A percentile compares a stretch with the other conserved stretches of the same genome.
phyloP scores from a whole-genome alignment of 257 asterid genomes.

The Parsonsia alboflavescens region DNA sequence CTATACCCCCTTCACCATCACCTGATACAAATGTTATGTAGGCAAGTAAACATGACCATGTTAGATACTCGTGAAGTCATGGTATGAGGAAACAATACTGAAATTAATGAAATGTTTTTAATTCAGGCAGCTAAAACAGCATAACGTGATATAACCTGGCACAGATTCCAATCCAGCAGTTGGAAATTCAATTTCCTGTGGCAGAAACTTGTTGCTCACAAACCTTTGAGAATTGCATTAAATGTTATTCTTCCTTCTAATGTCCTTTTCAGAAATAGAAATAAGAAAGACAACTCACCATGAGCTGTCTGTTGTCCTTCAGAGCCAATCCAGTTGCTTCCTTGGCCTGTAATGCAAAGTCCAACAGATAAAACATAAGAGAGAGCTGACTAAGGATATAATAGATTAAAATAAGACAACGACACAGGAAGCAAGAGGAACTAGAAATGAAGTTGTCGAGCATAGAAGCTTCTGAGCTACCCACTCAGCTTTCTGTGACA shows the following conservation, averaged over 20 bases:
- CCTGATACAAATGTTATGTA: slow-evolving; percentile 34
- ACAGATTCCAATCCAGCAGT: slow-evolving; percentile 86
- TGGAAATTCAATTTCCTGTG: slow-evolving; percentile 95
- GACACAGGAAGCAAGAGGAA: not conserved
- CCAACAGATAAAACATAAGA: slow-evolving; percentile 4
- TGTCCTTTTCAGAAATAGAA: slow-evolving; percentile 13
- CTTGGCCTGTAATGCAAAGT: slow-evolving; percentile 55
- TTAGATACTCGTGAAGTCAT: not conserved
- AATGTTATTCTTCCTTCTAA: slow-evolving; percentile 23
- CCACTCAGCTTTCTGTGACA: not conserved
- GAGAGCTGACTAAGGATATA: not conserved
- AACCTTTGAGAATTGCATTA: slow-evolving; percentile 35
- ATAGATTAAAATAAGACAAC: not conserved
- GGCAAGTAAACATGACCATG: not conserved
- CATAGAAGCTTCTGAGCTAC: not conserved
- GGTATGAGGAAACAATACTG: not conserved
- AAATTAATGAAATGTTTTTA: not conserved
- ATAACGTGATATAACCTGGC: slow-evolving; percentile 49
- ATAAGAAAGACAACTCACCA: slow-evolving; percentile 49
- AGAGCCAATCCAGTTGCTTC: slow-evolving; percentile 67
- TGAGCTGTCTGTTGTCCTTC: slow-evolving; percentile 54
- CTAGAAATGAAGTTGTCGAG: not conserved
- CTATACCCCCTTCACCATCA: slow-evolving; percentile 91
- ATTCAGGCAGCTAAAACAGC: not conserved
- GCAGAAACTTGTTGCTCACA: slow-evolving; percentile 73